phyloP scores from a whole-genome alignment of 2,329 filamentous ascomycete genomes.

The Zymoseptoria passerinii region DNA sequence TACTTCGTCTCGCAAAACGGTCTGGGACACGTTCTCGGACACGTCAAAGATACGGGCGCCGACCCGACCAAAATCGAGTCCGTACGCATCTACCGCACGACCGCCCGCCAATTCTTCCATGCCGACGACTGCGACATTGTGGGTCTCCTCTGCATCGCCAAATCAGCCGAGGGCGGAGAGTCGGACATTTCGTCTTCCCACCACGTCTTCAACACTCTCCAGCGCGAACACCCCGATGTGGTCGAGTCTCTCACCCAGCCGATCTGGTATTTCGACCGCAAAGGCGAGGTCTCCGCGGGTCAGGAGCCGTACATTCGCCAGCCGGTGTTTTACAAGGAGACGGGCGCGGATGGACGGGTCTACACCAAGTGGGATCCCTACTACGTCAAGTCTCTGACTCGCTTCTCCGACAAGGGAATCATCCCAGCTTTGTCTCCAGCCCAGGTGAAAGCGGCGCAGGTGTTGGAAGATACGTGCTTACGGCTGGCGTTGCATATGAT shows the following conservation, averaged over 20 bases:
- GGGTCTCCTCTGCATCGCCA: conserved; percentile 70
- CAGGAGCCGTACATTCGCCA: conserved; percentile 44
- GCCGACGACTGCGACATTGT: conserved; percentile 76
- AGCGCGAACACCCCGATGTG: conserved; percentile 67
- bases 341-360: conserved; percentile 54
- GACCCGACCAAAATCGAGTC: conserved; percentile 73
- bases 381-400: conserved; percentile 65
- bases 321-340: conserved; percentile 66
- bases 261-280: conserved; percentile 87
- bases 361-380: conserved; percentile 89
- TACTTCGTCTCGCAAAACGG: conserved; percentile 85
- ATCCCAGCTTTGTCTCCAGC: conserved; percentile 64
- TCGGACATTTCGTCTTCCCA: conserved; percentile 73
- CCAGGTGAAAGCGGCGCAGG: conserved; percentile 58
- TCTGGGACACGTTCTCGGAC: conserved; percentile 74
- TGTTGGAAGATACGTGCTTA: conserved; percentile 70
- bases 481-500: conserved; percentile 73
- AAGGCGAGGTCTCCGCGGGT: conserved; percentile 71
- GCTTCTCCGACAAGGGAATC: conserved; percentile 62
- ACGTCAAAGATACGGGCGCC: conserved; percentile 82
- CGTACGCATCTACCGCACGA: conserved; percentile 80
- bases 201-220: conserved; percentile 71
- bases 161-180: conserved; percentile 72
- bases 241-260: conserved; percentile 66
- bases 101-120: conserved; percentile 78